These are phyloP conservation scores for Adansonia grandidieri DNA, from an alignment of 441 rosid genomes.

Conservation along the genomic window DNA sequence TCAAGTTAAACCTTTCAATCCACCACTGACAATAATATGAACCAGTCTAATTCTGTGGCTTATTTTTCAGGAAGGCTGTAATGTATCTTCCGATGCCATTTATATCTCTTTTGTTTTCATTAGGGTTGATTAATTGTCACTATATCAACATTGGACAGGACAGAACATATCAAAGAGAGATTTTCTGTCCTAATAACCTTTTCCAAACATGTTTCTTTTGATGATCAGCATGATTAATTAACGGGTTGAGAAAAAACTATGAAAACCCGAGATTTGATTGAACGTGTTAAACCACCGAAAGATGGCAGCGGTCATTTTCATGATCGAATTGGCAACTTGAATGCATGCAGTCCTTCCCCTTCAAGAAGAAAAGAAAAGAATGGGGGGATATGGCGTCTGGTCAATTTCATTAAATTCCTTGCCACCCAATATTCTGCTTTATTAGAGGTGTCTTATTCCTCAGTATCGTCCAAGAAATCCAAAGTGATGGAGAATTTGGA, in stretches of 20 bases:
- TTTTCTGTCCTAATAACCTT: background rate
- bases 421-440: slow-evolving; percentile 17
- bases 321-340: slow-evolving; percentile 10
- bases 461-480: slow-evolving; percentile 11
- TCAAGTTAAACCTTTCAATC: background rate
- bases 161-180: background rate
- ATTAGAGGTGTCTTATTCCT: slow-evolving; percentile 6
- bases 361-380: background rate
- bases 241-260: background rate
- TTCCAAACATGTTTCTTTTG: background rate
- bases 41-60: background rate
- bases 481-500: slow-evolving; percentile 5
- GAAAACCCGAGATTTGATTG: background rate
- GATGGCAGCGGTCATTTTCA: slow-evolving; percentile 14
- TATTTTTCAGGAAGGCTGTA: background rate
- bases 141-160: background rate
- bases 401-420: slow-evolving; percentile 29
- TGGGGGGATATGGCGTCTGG: background rate
- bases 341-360: background rate
- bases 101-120: background rate
- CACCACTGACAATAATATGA: background rate
- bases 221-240: background rate
- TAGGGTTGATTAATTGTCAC: background rate
- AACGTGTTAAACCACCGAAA: background rate
- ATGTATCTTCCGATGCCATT: background rate